These are phyloP conservation scores for Chytridiales sp. DNA, from an alignment of 371 early-diverging fungal species.

Conservation along the genomic window DNA sequence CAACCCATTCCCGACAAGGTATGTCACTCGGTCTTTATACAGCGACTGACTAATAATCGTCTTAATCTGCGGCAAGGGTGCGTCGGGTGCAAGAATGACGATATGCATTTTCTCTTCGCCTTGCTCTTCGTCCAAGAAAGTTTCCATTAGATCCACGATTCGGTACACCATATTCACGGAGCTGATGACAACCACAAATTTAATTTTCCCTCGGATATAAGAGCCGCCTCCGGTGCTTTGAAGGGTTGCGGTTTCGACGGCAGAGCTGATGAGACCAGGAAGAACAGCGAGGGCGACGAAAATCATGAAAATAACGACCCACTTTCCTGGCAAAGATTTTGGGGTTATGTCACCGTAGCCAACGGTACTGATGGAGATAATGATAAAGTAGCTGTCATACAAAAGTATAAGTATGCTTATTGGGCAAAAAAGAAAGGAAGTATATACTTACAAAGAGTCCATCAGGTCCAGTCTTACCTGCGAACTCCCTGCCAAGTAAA, in stretches of 20 bases:
- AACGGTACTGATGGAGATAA: slow-evolving; percentile 68
- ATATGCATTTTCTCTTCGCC: slow-evolving; percentile 39
- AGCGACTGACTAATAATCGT: slow-evolving; percentile 28
- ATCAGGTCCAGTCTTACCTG: background rate
- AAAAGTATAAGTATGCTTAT: slow-evolving; percentile 25
- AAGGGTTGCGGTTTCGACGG: slow-evolving; percentile 54
- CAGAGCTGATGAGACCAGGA: slow-evolving; percentile 58
- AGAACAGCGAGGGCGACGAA: slow-evolving; percentile 63
- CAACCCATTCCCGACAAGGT: slow-evolving; percentile 52
- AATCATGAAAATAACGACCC: slow-evolving; percentile 69
- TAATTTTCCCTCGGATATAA: slow-evolving; percentile 47
- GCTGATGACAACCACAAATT: slow-evolving; percentile 66
- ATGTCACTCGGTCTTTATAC: slow-evolving; percentile 35
- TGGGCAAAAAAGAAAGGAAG: slow-evolving; percentile 10
- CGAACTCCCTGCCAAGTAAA: slow-evolving; percentile 63
- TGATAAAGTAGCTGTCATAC: slow-evolving; percentile 35
- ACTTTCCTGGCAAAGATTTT: slow-evolving; percentile 55
- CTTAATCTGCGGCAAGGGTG: slow-evolving; percentile 56
- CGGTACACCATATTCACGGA: slow-evolving; percentile 51
- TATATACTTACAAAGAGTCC: slow-evolving; percentile 5
- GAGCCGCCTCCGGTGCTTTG: slow-evolving; percentile 34
- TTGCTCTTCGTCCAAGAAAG: slow-evolving; percentile 59
- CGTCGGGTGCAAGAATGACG: slow-evolving; percentile 57
- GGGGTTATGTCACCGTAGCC: slow-evolving; percentile 82
- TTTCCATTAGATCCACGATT: slow-evolving; percentile 60